A percentile compares a stretch with the other conserved stretches of the same genome.
Evolutionary conservation across 306 rosid species (phyloP).

Genomic region (Prunus mume): DNA sequence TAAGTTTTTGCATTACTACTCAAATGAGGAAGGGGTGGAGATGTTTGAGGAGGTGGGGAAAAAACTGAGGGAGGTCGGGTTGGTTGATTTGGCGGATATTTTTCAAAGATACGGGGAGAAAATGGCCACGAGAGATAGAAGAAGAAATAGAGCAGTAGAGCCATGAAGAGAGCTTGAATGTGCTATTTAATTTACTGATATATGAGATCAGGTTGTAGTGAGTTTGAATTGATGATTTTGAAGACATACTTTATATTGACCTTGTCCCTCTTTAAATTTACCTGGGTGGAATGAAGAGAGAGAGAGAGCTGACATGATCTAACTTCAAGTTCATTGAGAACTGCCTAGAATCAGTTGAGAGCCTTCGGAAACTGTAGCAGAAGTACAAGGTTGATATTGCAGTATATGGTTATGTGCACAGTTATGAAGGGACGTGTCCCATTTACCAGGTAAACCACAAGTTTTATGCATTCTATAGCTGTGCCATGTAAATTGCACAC

Average conservation of each 20-base stretch:
- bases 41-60: constrained; percentile 80
- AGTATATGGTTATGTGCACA: constrained; percentile 91
- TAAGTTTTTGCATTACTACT: constrained; percentile 66
- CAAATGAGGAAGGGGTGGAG: constrained; percentile 71
- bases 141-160: constrained; percentile 34
- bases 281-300: too few relatives aligned
- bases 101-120: constrained; percentile 76
- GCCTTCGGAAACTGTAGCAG: constrained; percentile 90
- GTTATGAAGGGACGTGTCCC: constrained; percentile 92
- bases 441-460: constrained; percentile 61
- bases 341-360: constrained; percentile 83
- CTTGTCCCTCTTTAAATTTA: too few relatives aligned
- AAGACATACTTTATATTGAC: too few relatives aligned
- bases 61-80: constrained; percentile 72
- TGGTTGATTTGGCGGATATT: constrained; percentile 83
- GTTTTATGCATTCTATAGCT: too few relatives aligned
- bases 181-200: background rate
- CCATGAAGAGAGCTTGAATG: background rate
- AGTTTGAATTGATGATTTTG: too few relatives aligned
- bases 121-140: constrained; percentile 76
- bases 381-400: constrained; percentile 89
- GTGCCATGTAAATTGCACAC: too few relatives aligned
- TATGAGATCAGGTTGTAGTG: too few relatives aligned
- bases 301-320: background rate
- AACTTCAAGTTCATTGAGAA: constrained; percentile 59